Conservation (phyloP, 2,329 filamentous ascomycete genomes). For the Cladophialophora immunda region DNA sequence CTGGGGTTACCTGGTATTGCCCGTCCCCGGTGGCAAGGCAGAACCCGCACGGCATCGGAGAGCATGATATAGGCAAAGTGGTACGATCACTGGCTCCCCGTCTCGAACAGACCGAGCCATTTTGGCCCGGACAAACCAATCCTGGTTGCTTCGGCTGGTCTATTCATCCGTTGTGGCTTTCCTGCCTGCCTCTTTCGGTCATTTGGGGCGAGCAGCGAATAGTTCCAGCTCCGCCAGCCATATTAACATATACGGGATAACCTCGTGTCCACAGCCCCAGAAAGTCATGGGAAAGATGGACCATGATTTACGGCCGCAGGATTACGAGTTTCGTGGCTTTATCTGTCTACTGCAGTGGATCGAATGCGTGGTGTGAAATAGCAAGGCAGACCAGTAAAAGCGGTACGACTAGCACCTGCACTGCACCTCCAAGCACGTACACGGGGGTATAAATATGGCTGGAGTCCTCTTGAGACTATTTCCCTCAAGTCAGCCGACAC, state of each 20-base stretch:
- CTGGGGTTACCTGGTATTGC: neutral
- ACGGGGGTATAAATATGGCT: neutral
- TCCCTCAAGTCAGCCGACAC: neutral
- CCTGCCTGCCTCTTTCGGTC: neutral
- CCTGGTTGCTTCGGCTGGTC: neutral
- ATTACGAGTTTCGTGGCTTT: neutral
- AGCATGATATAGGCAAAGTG: neutral
- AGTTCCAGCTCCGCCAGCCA: neutral
- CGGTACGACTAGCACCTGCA: neutral
- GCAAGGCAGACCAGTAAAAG: neutral
- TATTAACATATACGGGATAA: neutral
- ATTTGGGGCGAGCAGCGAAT: neutral
- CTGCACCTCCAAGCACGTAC: neutral
- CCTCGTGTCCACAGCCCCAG: neutral
- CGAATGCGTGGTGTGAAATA: neutral
- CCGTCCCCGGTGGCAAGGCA: neutral
- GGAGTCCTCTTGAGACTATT: neutral
- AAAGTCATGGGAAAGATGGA: neutral
- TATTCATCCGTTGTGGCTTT: conserved; percentile 10
- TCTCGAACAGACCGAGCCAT: neutral
- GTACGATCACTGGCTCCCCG: neutral
- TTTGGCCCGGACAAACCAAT: neutral
- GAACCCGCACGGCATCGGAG: neutral
- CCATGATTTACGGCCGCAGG: neutral
- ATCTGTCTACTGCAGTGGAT: neutral